Base-by-base conservation (phyloP, 2,329 filamentous ascomycete species). In the Fusarium temperatum region DNA sequence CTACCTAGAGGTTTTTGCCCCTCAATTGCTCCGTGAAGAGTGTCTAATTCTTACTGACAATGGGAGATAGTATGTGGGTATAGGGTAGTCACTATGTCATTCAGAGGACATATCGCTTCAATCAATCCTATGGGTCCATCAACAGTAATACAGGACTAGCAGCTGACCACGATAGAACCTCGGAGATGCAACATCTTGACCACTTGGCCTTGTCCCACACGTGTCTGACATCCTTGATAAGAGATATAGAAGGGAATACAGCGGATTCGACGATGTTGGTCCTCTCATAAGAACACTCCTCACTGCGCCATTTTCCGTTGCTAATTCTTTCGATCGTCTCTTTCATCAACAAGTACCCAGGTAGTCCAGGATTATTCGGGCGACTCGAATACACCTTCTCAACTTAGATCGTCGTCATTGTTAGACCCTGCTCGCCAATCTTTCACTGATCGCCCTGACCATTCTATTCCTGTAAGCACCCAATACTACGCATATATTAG, bases 261-360 rank as follows among this genome's bases (percentile, higher is more conserved):
- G 51, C 35, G 28, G n/a, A 47, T 35, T 39, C 41, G 41, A 32
- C 13, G 22, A 30, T 26, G 15, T 24, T 59, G 47, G 26, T 15
- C 22, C 47, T 28, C 20, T 22, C 30, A 60, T 24, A 56, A 58
- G 15, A 59, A 41, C 36, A 55, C 50, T 44, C 39, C 42, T 61
- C 50, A 45, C 55, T 75, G 57, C 72, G 72, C 54, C 60, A 50
- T 73, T 74, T 63, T 66, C 26, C 15, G 38, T 42, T 58, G 17
- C 53, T 41, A 11, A 14, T 36, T 51, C n/a, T 44, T n/a, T 54
- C 44, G 13, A 42, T 24, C 28, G 20, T 28, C 41, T n/a, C 41
- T 45, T 53, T 41, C 10, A 24, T 51, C 10, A 24, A 26, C 26
- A 30, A 48, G 45, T 51, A 22, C 18, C 20, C 11, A 32, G 15